Evolutionary conservation across 129 eudicot species (phyloP), one percentile per base, ranked within the genome.

Genomic region (Glebionis coronaria): DNA sequence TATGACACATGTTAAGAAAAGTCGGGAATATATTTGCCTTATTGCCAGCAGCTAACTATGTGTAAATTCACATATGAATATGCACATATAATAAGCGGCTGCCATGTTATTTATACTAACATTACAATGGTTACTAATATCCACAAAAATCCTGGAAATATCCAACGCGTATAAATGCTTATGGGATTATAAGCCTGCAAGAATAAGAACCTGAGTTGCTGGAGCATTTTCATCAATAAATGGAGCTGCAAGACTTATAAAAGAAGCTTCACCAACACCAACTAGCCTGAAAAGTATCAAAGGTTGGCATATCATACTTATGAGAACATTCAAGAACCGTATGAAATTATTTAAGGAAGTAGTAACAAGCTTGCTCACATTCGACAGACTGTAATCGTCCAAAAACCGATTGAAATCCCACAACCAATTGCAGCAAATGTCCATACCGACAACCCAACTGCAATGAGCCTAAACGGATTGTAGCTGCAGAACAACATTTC

Each of bases 231-330:
- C 97, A 40, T 91, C 96, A 55, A 91, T 91, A 74, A 91, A 91
- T 52, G 97, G 97, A 76, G 97, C 96, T 71, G 97, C 97, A 81
- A 91, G 97, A 80, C 97, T 88, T 68, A 91, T 81, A 60, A 91
- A 91, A 64, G 96, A 91, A 46, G 97, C 97, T 86, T 91, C 97
- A 52, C 97, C 97, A 59, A 91, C 97, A 85, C 97, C 97, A 51
- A 91, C 97, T 70, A 91, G 67, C 97, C 96, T 91, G 65, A 46
- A 69, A 44, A n/a, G 70, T 20, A 47, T 9, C 59, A 62, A 67
- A 69, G 58, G 12, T 63, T 73, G 53, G 16, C 58, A 65, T 65
- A 15, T 54, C 27, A 54, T 19, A 15, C 23, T 15, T 15, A 38
- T 38, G 63, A 4, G 31, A 55, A 9, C n/a, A 55, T 2, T n/a